These are phyloP conservation scores for Eremochloa ophiuroides DNA, from an alignment of 176 grass and related monocot genomes.

Conservation along the genomic window DNA sequence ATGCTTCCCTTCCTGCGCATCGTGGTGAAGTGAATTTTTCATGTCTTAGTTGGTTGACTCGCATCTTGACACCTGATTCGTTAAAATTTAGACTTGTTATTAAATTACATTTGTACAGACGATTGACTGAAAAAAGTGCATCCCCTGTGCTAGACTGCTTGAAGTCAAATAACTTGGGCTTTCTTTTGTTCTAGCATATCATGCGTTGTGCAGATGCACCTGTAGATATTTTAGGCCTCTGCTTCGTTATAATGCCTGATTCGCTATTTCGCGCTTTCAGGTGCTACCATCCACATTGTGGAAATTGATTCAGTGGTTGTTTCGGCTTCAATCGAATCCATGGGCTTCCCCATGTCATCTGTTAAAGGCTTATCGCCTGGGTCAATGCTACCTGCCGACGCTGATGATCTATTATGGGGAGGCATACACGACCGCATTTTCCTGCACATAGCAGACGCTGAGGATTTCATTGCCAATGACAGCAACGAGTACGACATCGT, in stretches of 20 bases:
- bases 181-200: background rate
- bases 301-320: conserved; percentile 89
- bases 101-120: background rate
- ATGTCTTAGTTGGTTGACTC: background rate
- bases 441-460: conserved; percentile 56
- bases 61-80: background rate
- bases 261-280: conserved; percentile 22
- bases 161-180: background rate
- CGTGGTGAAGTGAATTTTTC: background rate
- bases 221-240: background rate
- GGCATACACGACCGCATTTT: conserved; percentile 52
- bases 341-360: conserved; percentile 69
- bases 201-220: background rate
- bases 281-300: conserved; percentile 70
- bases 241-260: conserved; percentile 15
- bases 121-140: background rate
- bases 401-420: conserved; percentile 55
- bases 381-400: conserved; percentile 14
- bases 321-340: conserved; percentile 66
- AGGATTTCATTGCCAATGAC: conserved; percentile 49
- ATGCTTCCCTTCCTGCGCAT: conserved; percentile 1
- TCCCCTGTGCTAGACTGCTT: background rate
- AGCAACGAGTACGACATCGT: conserved; percentile 62
- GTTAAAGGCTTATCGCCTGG: conserved; percentile 23
- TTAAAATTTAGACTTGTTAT: background rate